phyloP scores from a whole-genome alignment of 352 stramenopile species.

The Globisporangium spinosum region DNA sequence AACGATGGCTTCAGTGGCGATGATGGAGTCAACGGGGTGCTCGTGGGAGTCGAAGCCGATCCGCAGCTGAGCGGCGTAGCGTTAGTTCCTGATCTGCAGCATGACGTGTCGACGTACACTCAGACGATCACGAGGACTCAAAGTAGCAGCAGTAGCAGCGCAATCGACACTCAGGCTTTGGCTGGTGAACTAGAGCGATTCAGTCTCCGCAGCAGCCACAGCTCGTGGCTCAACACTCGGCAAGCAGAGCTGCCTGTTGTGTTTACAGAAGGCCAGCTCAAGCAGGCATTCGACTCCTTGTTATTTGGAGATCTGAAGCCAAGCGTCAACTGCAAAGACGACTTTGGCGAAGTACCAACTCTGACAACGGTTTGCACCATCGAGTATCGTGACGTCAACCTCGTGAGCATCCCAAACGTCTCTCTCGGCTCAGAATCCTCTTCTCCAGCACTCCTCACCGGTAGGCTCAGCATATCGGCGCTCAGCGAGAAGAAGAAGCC shows the following conservation, averaged over 20 bases:
- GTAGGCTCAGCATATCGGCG: neutral
- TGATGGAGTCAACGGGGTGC: conserved; percentile 14
- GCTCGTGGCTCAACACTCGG: conserved; percentile 8
- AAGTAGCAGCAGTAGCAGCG: neutral
- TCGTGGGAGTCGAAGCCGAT: conserved; percentile 23
- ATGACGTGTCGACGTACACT: conserved; percentile 5
- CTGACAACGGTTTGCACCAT: conserved; percentile 6
- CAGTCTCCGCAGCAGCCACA: conserved; percentile 10
- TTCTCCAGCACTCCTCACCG: neutral
- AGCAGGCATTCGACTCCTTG: neutral
- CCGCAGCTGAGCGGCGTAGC: neutral
- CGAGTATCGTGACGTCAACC: conserved; percentile 1
- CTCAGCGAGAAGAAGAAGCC: neutral
- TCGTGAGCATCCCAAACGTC: conserved; percentile 6
- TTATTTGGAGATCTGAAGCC: neutral
- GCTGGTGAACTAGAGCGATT: neutral
- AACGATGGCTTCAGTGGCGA: conserved; percentile 4
- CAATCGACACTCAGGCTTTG: neutral
- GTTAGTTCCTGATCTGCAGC: neutral
- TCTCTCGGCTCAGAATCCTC: neutral
- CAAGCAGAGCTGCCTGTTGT: conserved; percentile 3
- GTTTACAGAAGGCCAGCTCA: conserved; percentile 4
- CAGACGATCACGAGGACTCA: conserved; percentile 14
- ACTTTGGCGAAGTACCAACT: neutral
- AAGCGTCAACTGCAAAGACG: neutral